Evolutionary conservation across 2,329 filamentous ascomycete species (phyloP).

Genomic region (Fusarium abutilonis): DNA sequence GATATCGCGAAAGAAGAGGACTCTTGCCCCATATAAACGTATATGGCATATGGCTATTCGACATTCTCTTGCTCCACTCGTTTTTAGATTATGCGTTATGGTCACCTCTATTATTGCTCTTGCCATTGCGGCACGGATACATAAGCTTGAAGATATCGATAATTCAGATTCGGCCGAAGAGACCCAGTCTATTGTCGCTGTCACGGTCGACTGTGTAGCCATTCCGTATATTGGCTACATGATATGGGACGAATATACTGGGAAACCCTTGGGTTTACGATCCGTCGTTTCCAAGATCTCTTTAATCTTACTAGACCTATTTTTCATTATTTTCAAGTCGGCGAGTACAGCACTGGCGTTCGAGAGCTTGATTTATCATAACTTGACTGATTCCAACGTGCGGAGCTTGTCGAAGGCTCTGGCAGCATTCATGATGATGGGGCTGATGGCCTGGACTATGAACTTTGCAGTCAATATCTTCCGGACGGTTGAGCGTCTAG

Average conservation of each 20-base stretch:
- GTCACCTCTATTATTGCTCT: slow-evolving; percentile 84
- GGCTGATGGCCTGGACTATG: slow-evolving; percentile 86
- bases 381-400: slow-evolving; percentile 49
- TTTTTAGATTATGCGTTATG: slow-evolving; percentile 84
- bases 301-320: slow-evolving; percentile 88
- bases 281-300: slow-evolving; percentile 85
- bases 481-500: slow-evolving; percentile 70
- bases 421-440: slow-evolving; percentile 80
- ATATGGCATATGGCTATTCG: slow-evolving; percentile 76
- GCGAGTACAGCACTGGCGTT: slow-evolving; percentile 92
- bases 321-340: slow-evolving; percentile 98
- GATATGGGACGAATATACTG: slow-evolving; percentile 95
- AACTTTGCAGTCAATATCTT: slow-evolving; percentile 90
- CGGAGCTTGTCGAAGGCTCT: slow-evolving; percentile 73
- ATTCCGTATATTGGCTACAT: slow-evolving; percentile 93
- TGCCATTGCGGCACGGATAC: slow-evolving; percentile 80
- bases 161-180: slow-evolving; percentile 62
- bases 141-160: slow-evolving; percentile 63
- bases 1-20: slow-evolving; percentile 46
- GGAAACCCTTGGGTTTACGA: slow-evolving; percentile 88
- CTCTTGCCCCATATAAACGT: slow-evolving; percentile 59
- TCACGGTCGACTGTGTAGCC: slow-evolving; percentile 88
- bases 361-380: slow-evolving; percentile 75
- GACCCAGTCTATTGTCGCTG: slow-evolving; percentile 85
- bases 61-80: slow-evolving; percentile 84